These are phyloP conservation scores for Chrysoporthe cubensis DNA, from an alignment of 2,329 filamentous ascomycete genomes.

Conservation along the genomic window DNA sequence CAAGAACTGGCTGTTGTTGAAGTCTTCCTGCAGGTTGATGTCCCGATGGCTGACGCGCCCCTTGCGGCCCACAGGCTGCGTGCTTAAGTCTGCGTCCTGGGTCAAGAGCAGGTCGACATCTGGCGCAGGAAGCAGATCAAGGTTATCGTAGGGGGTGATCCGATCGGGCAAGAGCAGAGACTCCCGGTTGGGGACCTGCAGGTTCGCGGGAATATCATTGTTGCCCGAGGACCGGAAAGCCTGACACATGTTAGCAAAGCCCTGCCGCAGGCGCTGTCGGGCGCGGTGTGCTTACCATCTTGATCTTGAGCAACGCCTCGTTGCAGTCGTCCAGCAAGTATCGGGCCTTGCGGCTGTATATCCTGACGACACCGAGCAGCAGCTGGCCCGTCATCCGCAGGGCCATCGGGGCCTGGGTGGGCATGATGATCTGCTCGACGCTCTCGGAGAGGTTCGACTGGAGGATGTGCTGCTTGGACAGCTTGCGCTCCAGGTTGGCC, in stretches of 20 bases:
- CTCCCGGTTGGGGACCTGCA: constrained; percentile 81
- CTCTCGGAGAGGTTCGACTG: constrained; percentile 94
- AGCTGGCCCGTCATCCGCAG: constrained; percentile 92
- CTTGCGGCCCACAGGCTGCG: constrained; percentile 61
- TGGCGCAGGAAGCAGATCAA: constrained; percentile 78
- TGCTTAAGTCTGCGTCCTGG: constrained; percentile 43
- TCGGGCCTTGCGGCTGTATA: constrained; percentile 95
- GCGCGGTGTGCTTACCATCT: constrained; percentile 71
- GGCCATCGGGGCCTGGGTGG: constrained; percentile 91
- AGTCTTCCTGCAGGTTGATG: constrained; percentile 71
- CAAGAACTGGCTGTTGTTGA: constrained; percentile 79
- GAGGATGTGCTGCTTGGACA: constrained; percentile 94
- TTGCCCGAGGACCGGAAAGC: constrained; percentile 94
- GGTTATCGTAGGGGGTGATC: constrained; percentile 87
- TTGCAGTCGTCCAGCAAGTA: constrained; percentile 98
- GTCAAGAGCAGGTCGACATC: constrained; percentile 85
- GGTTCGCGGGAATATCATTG: constrained; percentile 87
- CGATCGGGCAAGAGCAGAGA: constrained; percentile 88
- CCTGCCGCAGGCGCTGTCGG: constrained; percentile 5
- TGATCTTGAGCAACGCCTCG: constrained; percentile 96
- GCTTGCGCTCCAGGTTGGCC: constrained; percentile 96
- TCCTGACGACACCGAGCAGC: constrained; percentile 91
- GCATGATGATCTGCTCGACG: constrained; percentile 92
- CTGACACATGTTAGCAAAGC: constrained; percentile 53
- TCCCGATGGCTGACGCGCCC: constrained; percentile 63